phyloP scores from a whole-genome alignment of 805 yeast genomes.

The Pichia californica region DNA sequence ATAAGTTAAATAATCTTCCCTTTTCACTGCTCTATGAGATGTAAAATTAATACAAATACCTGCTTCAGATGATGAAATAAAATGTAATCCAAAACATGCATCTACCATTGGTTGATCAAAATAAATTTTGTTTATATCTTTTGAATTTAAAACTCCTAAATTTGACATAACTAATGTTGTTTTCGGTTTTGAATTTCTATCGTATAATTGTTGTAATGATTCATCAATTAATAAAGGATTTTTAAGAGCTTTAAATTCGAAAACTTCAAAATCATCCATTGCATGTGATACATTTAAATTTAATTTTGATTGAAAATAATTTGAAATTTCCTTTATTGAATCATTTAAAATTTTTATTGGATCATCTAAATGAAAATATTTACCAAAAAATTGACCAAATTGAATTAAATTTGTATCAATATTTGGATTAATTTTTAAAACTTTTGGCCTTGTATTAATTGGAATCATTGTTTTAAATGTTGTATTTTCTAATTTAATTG shows the following conservation, averaged over 20 bases:
- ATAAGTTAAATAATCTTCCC: conserved; percentile 1
- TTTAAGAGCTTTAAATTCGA: not conserved
- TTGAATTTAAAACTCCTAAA: conserved; percentile 3
- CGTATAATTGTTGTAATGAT: conserved; percentile 1
- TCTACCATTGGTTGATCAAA: conserved; percentile 15
- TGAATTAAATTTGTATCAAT: not conserved
- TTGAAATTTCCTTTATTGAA: not conserved
- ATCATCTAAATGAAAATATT: conserved; percentile 1
- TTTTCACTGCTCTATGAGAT: conserved; percentile 8
- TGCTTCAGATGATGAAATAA: not conserved
- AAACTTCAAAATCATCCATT: conserved; percentile 2
- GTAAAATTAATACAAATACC: conserved; percentile 8
- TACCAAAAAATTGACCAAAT: conserved; percentile 11
- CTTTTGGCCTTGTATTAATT: conserved; percentile 7
- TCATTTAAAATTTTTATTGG: not conserved
- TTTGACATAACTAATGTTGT: conserved; percentile 11
- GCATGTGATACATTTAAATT: not conserved
- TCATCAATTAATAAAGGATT: not conserved
- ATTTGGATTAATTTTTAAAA: not conserved
- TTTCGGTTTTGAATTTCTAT: conserved; percentile 5
- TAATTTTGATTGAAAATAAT: conserved; percentile 4
- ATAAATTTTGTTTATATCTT: not conserved
- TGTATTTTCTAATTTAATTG: not conserved
- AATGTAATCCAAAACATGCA: conserved; percentile 11
- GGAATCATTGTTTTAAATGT: conserved; percentile 8